A percentile compares a stretch with the other conserved stretches of the same genome.
These are phyloP conservation scores for Euclidium syriacum DNA, from an alignment of 345 rosid genomes.

Conservation along the genomic window DNA sequence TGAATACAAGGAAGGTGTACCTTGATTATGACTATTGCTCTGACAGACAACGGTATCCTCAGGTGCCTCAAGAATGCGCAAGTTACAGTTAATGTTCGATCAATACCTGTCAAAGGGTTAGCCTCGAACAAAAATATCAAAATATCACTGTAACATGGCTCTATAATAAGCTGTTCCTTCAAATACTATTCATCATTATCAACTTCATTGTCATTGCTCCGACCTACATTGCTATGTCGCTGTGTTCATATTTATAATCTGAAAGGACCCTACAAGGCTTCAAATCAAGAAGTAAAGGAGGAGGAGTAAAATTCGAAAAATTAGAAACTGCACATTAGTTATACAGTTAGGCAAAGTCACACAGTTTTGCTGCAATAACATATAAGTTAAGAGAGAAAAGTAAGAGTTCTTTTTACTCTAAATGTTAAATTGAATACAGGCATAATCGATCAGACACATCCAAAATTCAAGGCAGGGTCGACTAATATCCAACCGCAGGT, in stretches of 20 bases:
- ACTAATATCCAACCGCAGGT: slow-evolving; percentile 29
- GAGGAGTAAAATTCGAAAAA: slow-evolving; percentile 10
- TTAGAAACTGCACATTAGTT: slow-evolving; percentile 43
- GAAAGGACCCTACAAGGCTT: background rate
- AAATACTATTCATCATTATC: slow-evolving; percentile 6
- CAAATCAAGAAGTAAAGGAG: background rate
- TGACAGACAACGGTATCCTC: slow-evolving; percentile 27
- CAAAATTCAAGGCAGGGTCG: slow-evolving; percentile 34
- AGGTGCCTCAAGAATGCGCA: slow-evolving; percentile 29
- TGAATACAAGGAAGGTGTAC: slow-evolving; percentile 22
- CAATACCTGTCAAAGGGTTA: slow-evolving; percentile 19
- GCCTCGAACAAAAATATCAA: slow-evolving; percentile 5
- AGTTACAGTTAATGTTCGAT: slow-evolving; percentile 16
- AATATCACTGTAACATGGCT: background rate
- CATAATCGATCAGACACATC: slow-evolving; percentile 28
- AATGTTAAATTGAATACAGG: slow-evolving; percentile 32
- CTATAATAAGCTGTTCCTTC: background rate
- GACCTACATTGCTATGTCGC: background rate
- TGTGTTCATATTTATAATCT: background rate
- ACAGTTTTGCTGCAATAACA: slow-evolving; percentile 38
- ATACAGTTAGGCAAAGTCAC: slow-evolving; percentile 36
- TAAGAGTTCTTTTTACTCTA: slow-evolving; percentile 9
- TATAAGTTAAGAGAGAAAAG: slow-evolving; percentile 29
- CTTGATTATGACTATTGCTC: slow-evolving; percentile 37
- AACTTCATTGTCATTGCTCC: background rate